Conservation (phyloP, 169 alveolate genomes). For the Babesia ovata region DNA sequence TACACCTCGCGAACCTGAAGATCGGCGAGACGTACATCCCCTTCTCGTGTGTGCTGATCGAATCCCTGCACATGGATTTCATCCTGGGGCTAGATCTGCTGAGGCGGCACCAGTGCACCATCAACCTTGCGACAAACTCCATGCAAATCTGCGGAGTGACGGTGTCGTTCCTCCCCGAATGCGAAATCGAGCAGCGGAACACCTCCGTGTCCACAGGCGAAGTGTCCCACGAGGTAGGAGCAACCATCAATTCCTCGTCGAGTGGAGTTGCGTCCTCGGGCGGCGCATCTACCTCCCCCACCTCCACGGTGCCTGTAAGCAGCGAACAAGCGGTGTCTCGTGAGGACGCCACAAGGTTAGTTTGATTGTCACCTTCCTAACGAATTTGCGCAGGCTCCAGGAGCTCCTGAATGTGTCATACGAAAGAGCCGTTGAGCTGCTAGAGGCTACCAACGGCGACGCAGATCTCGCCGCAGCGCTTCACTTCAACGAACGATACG, state of each 20-base stretch:
- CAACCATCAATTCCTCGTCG: too few species aligned
- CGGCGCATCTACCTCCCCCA: neutral
- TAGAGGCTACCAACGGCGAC: slow-evolving; percentile 44
- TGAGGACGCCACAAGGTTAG: slow-evolving; percentile 1
- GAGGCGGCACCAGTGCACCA: slow-evolving; percentile 88
- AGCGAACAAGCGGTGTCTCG: neutral
- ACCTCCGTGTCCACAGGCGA: neutral
- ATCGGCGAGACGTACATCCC: slow-evolving; percentile 86
- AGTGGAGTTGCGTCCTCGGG: too few species aligned
- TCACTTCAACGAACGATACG: slow-evolving; percentile 19
- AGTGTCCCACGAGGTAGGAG: neutral
- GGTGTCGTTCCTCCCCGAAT: slow-evolving; percentile 67
- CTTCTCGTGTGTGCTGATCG: slow-evolving; percentile 91
- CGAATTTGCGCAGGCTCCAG: slow-evolving; percentile 23
- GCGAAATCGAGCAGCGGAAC: neutral
- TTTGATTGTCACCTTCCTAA: neutral
- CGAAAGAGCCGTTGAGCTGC: slow-evolving; percentile 48
- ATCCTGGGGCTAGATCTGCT: slow-evolving; percentile 94
- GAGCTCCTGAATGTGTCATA: slow-evolving; percentile 39
- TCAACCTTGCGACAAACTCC: slow-evolving; percentile 87
- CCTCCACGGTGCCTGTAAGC: neutral
- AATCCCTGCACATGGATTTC: slow-evolving; percentile 87
- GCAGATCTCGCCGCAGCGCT: slow-evolving; percentile 53
- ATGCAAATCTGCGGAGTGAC: slow-evolving; percentile 85
- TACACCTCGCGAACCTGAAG: slow-evolving; percentile 93